A percentile compares a stretch with the other conserved stretches of the same genome.
These are phyloP conservation scores for Cylindrotheca fusiformis DNA, from an alignment of 108 stramenopile genomes.

Conservation along the genomic window DNA sequence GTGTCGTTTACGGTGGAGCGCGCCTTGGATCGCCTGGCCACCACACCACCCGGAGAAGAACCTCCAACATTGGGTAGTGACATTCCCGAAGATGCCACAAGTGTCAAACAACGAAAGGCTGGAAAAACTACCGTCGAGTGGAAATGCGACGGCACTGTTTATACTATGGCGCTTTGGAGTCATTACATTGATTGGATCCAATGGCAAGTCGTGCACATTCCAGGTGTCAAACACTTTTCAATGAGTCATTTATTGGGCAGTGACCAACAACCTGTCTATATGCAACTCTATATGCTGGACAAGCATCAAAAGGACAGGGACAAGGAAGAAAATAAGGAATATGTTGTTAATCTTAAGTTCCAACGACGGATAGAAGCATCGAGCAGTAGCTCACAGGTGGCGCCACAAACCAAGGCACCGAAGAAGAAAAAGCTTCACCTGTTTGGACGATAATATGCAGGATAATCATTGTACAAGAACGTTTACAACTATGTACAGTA, in stretches of 20 bases:
- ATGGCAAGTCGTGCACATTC: constrained; percentile 67
- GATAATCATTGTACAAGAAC: no score
- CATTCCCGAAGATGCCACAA: constrained; percentile 56
- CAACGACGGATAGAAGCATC: no score
- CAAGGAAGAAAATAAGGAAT: constrained; percentile 6
- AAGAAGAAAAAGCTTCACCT: no score
- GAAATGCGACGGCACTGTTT: constrained; percentile 64
- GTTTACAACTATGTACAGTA: no score
- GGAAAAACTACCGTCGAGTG: constrained; percentile 41
- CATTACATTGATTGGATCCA: constrained; percentile 60
- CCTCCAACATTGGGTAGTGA: constrained; percentile 58
- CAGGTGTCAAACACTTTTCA: constrained; percentile 64
- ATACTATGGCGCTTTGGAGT: constrained; percentile 74
- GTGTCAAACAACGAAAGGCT: constrained; percentile 45
- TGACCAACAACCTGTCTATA: constrained; percentile 54
- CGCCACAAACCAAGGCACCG: no score
- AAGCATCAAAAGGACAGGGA: constrained; percentile 11
- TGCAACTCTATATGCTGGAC: constrained; percentile 49
- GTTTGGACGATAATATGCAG: no score
- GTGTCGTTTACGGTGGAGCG: constrained; percentile 67
- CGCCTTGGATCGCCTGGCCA: constrained; percentile 75
- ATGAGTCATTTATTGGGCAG: constrained; percentile 51
- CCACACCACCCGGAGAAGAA: constrained; percentile 52
- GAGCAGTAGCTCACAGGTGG: no score
- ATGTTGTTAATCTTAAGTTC: constrained; percentile 8